Base-by-base conservation (phyloP, 176 grass and related monocot genomes). In the Alopecurus myosuroides region DNA sequence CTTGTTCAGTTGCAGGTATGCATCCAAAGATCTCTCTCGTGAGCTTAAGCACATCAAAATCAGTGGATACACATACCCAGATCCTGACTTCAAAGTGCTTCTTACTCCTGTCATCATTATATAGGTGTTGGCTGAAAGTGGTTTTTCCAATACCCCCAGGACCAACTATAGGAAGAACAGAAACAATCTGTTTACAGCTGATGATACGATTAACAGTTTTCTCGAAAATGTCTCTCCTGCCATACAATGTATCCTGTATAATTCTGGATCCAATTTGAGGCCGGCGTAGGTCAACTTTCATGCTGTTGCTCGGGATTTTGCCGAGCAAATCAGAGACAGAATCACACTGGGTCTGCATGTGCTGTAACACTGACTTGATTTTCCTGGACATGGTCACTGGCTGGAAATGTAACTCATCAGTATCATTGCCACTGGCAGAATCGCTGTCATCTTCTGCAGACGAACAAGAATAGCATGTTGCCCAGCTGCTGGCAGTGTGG, bases 281-380 rank as follows among this genome's bases (percentile, higher is more conserved):
- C 11, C 67, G 36, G 0, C 3, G 0, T 25, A 0, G 0, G 11
- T 9, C 4, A 0, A 40, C 36, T 70, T 20, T 1, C 0, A 0
- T 70, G 36, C 5, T 41, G 11, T 3, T 69, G 9, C 3, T 40
- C 23, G 67, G 67, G 36, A 25, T 70, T 13, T 0, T 41, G 22
- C 67, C 2, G 22, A 70, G 36, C 11, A 70, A 70, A 41, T 28
- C 4, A 0, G 56, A 60, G 25, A 60, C 25, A 1, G 0, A 28
- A 60, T 14, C 56, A 60, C 64, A 37, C 8, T 37, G 18, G 64
- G 33, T 2, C 18, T 67, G 18, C 64, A 67, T 67, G 1, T 20
- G 18, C 33, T 37, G 7, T 5, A 67, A 37, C 33, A 67, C 3
- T 1, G 18, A 67, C 33, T 37, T 67, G 33, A 67, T 36, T 2